Evolutionary conservation across 148 eudicot species (phyloP).

Genomic region (Heliamphora exappendiculata): DNA sequence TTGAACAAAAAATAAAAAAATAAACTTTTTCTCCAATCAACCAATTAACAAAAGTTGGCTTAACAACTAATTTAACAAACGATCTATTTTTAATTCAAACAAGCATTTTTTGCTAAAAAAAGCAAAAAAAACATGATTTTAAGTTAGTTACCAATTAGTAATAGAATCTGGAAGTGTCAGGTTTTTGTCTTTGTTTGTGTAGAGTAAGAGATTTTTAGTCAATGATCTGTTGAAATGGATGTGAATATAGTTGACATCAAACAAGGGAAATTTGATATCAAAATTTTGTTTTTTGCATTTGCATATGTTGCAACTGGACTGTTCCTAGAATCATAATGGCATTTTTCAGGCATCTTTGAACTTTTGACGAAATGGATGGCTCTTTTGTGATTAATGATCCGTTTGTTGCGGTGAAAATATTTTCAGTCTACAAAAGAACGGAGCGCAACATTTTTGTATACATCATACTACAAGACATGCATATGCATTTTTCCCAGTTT

Average conservation of each 20-base stretch:
- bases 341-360: neutral
- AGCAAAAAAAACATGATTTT: no score
- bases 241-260: neutral
- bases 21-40: no score
- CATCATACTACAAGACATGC: neutral
- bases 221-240: constrained; percentile 2
- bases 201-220: neutral
- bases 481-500: neutral
- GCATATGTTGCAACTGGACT: neutral
- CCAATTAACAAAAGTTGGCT: no score
- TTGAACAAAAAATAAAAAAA: no score
- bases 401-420: neutral
- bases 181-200: neutral
- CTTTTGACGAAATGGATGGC: neutral
- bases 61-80: no score
- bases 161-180: neutral
- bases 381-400: neutral
- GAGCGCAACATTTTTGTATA: no score
- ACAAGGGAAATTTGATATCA: neutral
- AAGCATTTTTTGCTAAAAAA: no score
- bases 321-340: neutral
- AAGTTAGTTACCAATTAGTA: neutral
- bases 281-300: neutral
- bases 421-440: no score
- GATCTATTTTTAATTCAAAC: no score